phyloP scores from a whole-genome alignment of 2,329 filamentous ascomycete species.

The Cytospora mali region DNA sequence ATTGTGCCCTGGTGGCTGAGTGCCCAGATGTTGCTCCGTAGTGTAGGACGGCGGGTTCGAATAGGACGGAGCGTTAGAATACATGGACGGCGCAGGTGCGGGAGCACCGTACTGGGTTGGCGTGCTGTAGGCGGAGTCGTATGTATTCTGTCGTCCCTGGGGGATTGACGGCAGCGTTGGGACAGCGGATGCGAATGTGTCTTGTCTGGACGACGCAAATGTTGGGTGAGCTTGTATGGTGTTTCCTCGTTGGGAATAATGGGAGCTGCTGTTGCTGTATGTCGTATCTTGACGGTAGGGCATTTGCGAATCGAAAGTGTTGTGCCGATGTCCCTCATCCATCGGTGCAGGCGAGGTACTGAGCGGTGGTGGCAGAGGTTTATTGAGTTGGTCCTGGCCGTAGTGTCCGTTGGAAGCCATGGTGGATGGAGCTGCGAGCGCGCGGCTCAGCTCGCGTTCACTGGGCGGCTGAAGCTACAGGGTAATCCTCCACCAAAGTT shows the following conservation, averaged over 20 bases:
- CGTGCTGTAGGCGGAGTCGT: slow-evolving; percentile 23
- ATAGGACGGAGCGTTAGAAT: slow-evolving; percentile 38
- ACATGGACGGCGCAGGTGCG: slow-evolving; percentile 38
- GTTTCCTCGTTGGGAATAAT: slow-evolving; percentile 41
- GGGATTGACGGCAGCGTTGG: slow-evolving; percentile 15
- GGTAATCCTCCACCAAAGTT: slow-evolving; percentile 6
- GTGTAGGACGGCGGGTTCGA: slow-evolving; percentile 38
- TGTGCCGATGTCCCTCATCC: slow-evolving; percentile 22
- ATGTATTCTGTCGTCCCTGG: slow-evolving; percentile 24
- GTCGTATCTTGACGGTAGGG: slow-evolving; percentile 20
- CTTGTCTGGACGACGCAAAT: slow-evolving; percentile 18
- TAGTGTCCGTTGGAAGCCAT: slow-evolving; percentile 73
- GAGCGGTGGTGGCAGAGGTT: slow-evolving; percentile 26
- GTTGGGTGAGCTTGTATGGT: slow-evolving; percentile 36
- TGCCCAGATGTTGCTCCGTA: slow-evolving; percentile 40
- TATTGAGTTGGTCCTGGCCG: slow-evolving; percentile 32
- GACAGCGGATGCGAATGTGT: slow-evolving; percentile 19
- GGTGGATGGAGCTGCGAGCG: slow-evolving; percentile 31
- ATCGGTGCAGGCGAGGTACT: slow-evolving; percentile 26
- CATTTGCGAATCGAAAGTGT: slow-evolving; percentile 16
- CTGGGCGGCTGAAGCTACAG: slow-evolving; percentile 3
- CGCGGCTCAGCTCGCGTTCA: slow-evolving; percentile 23
- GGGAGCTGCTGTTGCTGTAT: slow-evolving; percentile 16
- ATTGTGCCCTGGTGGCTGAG: slow-evolving; percentile 30
- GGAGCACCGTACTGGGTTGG: too few species aligned